Conservation (phyloP, 2,329 filamentous ascomycete genomes). For the Cladosporium austrohemisphaericum region DNA sequence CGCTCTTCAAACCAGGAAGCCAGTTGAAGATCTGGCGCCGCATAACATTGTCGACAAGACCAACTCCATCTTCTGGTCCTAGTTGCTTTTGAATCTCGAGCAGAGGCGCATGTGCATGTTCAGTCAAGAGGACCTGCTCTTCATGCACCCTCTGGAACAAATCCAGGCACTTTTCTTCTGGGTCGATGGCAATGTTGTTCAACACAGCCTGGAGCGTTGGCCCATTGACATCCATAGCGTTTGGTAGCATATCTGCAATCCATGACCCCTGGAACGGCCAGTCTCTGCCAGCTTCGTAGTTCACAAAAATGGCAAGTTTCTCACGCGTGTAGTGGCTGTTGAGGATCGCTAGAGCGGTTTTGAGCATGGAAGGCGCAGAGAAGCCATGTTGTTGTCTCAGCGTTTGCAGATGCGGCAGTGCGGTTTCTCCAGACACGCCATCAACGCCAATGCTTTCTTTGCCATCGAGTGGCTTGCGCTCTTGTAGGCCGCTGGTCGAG, state of each 20-base stretch:
- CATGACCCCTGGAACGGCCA: conserved; percentile 17
- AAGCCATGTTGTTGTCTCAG: conserved; percentile 13
- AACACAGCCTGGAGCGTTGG: conserved; percentile 15
- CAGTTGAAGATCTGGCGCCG: too few species aligned
- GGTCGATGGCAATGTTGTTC: too few species aligned
- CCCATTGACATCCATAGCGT: conserved; percentile 18
- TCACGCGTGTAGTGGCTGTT: conserved; percentile 11
- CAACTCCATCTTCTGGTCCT: too few species aligned
- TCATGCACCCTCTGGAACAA: too few species aligned
- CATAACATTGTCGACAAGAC: too few species aligned
- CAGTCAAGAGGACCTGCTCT: too few species aligned
- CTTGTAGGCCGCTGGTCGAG: too few species aligned
- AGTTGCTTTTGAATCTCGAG: too few species aligned
- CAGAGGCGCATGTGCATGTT: too few species aligned
- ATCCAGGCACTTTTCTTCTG: too few species aligned
- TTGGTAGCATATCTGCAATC: conserved; percentile 8
- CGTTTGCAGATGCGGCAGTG: conserved; percentile 1
- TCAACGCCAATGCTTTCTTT: conserved; percentile 3
- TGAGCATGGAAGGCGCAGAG: conserved; percentile 4
- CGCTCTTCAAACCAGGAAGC: too few species aligned
- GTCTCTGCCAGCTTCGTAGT: conserved; percentile 12
- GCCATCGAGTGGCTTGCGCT: neutral
- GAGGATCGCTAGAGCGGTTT: conserved; percentile 16
- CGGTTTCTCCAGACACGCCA: neutral
- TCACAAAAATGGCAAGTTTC: conserved; percentile 14